Base-by-base conservation (phyloP, 169 alveolate species). In the Besnoitia besnoiti region DNA sequence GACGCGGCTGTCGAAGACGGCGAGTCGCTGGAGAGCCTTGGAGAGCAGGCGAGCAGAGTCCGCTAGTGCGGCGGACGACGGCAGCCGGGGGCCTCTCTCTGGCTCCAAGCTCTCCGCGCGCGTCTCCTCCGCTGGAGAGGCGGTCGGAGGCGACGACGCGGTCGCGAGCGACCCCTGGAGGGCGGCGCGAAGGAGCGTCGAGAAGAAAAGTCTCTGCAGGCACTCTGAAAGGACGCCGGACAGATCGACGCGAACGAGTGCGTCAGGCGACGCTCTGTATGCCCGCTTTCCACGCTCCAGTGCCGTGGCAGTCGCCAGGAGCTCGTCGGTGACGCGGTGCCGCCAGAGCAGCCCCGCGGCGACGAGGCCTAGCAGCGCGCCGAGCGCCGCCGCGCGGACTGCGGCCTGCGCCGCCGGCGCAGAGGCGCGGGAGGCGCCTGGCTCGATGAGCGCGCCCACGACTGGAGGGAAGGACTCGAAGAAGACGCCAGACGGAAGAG, bases 301-400 rank as follows among this genome's bases (percentile, higher is more conserved):
- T 19, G 87, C 87, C 10, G 87, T 55, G 7, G 55, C 55, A 2
- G 50, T 42, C 37, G 87, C 87, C 3, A 77, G 87, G 40, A 77
- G 35, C 40, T 77, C 87, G 35, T 77, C 55, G 35, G 40, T 35
- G 33, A 77, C 87, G 8, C 44, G 33, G 40, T 37, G n/a, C 42
- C 35, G 87, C 21, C 40, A 51, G 24, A 77, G 49, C 33, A 77
- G 49, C 21, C 55, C 55, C 16, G 50, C 30, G 14, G n/a, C 14
- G 5, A 77, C 87, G 49, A 77, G 87, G 5, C 40, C 16, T 16
- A 77, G 50, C 33, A 77, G 55, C 33, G 87, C 87, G 40, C 55
- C 14, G 44, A 77, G 55, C 61, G 87, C 87, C 59, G 87, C 59
- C 0, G 61, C 59, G 3, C 87, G 35, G 37, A 77, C 67, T 1